Conservation (phyloP, 495 filamentous ascomycete species). For the Trichoderma gamsii region DNA sequence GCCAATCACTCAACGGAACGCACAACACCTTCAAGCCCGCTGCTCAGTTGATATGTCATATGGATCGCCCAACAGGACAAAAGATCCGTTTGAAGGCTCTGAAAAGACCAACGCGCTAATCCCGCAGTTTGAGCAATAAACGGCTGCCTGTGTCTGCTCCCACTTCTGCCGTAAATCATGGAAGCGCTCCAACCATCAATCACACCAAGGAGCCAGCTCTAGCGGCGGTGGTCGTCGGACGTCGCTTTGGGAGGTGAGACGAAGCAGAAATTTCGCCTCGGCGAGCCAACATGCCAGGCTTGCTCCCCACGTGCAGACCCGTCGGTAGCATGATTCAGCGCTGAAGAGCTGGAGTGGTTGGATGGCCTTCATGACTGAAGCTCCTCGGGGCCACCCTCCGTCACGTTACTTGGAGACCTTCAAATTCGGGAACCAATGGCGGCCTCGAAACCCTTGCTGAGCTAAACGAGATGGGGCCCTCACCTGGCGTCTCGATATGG, state of each 20-base stretch:
- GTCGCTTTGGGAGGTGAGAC: neutral
- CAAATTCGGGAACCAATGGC: slow-evolving; percentile 2
- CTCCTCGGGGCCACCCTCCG: neutral
- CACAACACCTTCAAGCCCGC: neutral
- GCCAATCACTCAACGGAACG: neutral
- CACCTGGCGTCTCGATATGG: slow-evolving; percentile 1
- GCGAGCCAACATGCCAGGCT: neutral
- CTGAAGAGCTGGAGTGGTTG: neutral
- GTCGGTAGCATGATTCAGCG: slow-evolving; percentile 3
- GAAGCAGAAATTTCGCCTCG: neutral
- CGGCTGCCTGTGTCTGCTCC: neutral
- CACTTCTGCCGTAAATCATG: neutral
- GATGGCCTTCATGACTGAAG: neutral
- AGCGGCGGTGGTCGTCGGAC: slow-evolving; percentile 1
- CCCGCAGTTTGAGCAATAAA: neutral
- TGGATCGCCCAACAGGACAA: neutral
- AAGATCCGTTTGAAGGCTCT: neutral
- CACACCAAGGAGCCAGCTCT: neutral
- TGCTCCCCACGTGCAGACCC: slow-evolving; percentile 1
- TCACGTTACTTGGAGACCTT: slow-evolving; percentile 13
- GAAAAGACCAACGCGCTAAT: neutral
- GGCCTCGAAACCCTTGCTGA: neutral
- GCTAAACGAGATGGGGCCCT: slow-evolving; percentile 3
- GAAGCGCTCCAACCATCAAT: neutral
- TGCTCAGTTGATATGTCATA: slow-evolving; percentile 1